phyloP scores from a whole-genome alignment of 2,329 filamentous ascomycete species.

The Graphilbum sp. region DNA sequence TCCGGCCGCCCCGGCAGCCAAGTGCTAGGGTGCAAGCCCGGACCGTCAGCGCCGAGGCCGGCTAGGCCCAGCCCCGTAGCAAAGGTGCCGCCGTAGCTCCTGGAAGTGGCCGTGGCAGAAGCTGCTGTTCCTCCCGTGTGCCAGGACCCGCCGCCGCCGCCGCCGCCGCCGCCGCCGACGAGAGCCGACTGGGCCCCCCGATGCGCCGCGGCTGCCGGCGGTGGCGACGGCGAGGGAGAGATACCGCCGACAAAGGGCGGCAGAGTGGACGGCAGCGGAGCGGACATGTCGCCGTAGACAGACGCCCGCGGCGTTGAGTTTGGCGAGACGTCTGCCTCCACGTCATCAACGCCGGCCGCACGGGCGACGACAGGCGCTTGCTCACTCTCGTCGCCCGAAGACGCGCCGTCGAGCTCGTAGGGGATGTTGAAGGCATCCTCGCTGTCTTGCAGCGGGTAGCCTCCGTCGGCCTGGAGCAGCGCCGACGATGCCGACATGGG shows the following conservation, averaged over 20 bases:
- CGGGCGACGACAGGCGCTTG: too few species aligned
- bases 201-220: not conserved
- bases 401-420: constrained; percentile 30
- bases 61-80: too few species aligned
- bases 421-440: constrained; percentile 41
- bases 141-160: constrained; percentile 8
- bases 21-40: too few species aligned
- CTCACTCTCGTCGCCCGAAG: constrained; percentile 13
- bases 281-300: constrained; percentile 15
- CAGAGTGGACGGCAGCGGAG: constrained; percentile 10
- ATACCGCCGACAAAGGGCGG: constrained; percentile 1
- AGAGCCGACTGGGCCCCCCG: constrained; percentile 16
- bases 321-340: constrained; percentile 15
- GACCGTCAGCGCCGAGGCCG: too few species aligned
- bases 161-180: constrained; percentile 13
- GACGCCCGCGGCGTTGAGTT: constrained; percentile 38
- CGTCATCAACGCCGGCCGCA: too few species aligned
- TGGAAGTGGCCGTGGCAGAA: too few species aligned
- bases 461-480: constrained; percentile 18
- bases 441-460: constrained; percentile 28
- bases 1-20: too few species aligned
- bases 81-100: constrained; percentile 12
- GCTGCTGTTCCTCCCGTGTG: not conserved
- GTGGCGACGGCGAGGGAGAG: not conserved
- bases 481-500: constrained; percentile 13